Conservation (phyloP, 768 basidiomycete species). For the Psilocybe azurescens region DNA sequence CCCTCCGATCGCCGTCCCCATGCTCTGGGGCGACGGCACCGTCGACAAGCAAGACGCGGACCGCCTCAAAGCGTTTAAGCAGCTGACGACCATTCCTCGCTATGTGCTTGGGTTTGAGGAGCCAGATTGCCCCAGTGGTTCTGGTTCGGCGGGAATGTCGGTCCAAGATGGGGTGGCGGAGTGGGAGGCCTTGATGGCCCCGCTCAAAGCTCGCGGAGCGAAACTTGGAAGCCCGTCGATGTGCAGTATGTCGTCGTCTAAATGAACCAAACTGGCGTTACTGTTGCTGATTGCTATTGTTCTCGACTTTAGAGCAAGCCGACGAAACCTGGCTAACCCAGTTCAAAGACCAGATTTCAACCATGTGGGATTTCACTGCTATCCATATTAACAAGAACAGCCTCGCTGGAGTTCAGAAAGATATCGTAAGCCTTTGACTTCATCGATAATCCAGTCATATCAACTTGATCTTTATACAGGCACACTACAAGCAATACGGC, state of each 20-base stretch:
- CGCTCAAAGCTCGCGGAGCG: constrained; percentile 43
- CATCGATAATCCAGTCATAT: too few relatives aligned
- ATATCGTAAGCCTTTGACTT: constrained; percentile 37
- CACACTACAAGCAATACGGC: constrained; percentile 47
- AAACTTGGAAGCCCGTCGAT: constrained; percentile 50
- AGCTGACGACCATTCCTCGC: constrained; percentile 35
- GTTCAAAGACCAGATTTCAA: constrained; percentile 42
- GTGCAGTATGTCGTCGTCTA: constrained; percentile 44
- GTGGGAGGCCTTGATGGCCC: constrained; percentile 49
- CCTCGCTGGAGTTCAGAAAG: constrained; percentile 47
- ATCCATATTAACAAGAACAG: constrained; percentile 55
- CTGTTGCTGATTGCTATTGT: neutral
- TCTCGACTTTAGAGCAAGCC: constrained; percentile 41
- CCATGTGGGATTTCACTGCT: constrained; percentile 51
- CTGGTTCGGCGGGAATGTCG: constrained; percentile 49
- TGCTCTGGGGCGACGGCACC: constrained; percentile 53
- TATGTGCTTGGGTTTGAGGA: constrained; percentile 54
- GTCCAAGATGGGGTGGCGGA: constrained; percentile 43
- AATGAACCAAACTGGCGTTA: neutral
- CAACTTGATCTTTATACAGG: constrained; percentile 25
- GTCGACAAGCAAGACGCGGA: constrained; percentile 43
- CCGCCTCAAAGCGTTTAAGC: constrained; percentile 41
- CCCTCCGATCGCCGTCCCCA: constrained; percentile 46
- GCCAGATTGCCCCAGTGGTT: constrained; percentile 49
- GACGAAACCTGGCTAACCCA: constrained; percentile 52